Percentiles rank a stretch among this genome's conserved stretches.
Conservation (phyloP, 1,284 basidiomycete genomes). For the Cerioporus squamosus region DNA sequence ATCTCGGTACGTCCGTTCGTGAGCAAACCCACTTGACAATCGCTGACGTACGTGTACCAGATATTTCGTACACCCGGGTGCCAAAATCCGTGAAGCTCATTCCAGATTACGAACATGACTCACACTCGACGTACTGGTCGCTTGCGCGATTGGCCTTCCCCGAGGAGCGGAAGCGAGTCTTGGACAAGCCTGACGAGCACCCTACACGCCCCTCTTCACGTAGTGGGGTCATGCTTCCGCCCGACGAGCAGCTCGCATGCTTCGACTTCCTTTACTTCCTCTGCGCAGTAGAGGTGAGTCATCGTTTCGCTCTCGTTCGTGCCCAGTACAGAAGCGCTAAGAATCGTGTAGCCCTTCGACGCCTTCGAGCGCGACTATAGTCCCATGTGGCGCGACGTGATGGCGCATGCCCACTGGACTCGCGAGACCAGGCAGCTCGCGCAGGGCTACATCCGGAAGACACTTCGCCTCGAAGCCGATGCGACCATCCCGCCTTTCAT, state of each 20-base stretch:
- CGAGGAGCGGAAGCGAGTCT: slow-evolving; percentile 31
- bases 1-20: slow-evolving; percentile 45
- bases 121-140: slow-evolving; percentile 44
- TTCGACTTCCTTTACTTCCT: slow-evolving; percentile 57
- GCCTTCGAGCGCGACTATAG: slow-evolving; percentile 33
- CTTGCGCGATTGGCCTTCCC: slow-evolving; percentile 46
- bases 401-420: slow-evolving; percentile 47
- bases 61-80: slow-evolving; percentile 50
- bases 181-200: slow-evolving; percentile 27
- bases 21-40: neutral
- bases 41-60: slow-evolving; percentile 30
- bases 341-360: slow-evolving; percentile 26
- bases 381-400: slow-evolving; percentile 51
- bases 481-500: slow-evolving; percentile 40
- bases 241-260: slow-evolving; percentile 56
- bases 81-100: slow-evolving; percentile 44
- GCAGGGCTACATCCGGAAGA: slow-evolving; percentile 30
- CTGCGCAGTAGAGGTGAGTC: slow-evolving; percentile 43
- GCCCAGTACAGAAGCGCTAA: too few species aligned
- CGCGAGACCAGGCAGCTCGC: slow-evolving; percentile 29
- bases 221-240: slow-evolving; percentile 35
- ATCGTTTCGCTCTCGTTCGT: neutral
- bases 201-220: slow-evolving; percentile 35
- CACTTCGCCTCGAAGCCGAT: slow-evolving; percentile 23
- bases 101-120: slow-evolving; percentile 40